A percentile compares a stretch with the other conserved stretches of the same genome.
Evolutionary conservation across 1,139 yeast species (phyloP).

Genomic region (Hyphopichia burtonii): DNA sequence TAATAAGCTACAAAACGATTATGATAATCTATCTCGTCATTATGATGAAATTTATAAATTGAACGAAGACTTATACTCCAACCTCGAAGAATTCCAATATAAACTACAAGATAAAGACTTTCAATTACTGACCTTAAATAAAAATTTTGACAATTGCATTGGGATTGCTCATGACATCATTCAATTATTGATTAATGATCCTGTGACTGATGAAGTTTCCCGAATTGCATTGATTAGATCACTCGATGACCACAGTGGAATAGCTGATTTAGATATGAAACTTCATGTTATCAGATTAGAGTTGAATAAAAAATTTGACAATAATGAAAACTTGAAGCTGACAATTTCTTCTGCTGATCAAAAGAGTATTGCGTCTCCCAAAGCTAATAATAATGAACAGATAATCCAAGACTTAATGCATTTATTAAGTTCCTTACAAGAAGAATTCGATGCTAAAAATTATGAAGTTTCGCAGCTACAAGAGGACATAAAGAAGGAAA

Average conservation of each 20-base stretch:
- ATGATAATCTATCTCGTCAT: conserved; percentile 21
- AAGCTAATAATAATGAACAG: neutral
- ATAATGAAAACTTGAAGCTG: conserved; percentile 8
- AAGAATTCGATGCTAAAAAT: conserved; percentile 22
- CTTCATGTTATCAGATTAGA: conserved; percentile 25
- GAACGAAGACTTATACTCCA: conserved; percentile 40
- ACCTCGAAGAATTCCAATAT: conserved; percentile 34
- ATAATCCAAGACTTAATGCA: conserved; percentile 12
- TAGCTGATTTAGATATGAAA: conserved; percentile 22
- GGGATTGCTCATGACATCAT: conserved; percentile 22
- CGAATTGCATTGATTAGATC: conserved; percentile 17
- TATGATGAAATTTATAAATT: conserved; percentile 37
- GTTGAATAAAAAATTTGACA: conserved; percentile 14
- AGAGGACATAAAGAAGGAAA: conserved; percentile 20
- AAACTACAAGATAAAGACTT: conserved; percentile 27
- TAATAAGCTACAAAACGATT: conserved; percentile 14
- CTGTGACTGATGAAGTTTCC: conserved; percentile 16
- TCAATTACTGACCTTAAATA: conserved; percentile 14
- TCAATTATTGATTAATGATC: conserved; percentile 19
- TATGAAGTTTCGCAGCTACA: conserved; percentile 21
- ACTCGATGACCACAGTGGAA: conserved; percentile 11
- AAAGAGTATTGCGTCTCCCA: neutral
- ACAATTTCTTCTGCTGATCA: conserved; percentile 15
- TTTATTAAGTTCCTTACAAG: conserved; percentile 19
- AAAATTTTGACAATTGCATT: conserved; percentile 16